These are phyloP conservation scores for Botrytis elliptica DNA, from an alignment of 2,329 filamentous ascomycete species.

Conservation along the genomic window DNA sequence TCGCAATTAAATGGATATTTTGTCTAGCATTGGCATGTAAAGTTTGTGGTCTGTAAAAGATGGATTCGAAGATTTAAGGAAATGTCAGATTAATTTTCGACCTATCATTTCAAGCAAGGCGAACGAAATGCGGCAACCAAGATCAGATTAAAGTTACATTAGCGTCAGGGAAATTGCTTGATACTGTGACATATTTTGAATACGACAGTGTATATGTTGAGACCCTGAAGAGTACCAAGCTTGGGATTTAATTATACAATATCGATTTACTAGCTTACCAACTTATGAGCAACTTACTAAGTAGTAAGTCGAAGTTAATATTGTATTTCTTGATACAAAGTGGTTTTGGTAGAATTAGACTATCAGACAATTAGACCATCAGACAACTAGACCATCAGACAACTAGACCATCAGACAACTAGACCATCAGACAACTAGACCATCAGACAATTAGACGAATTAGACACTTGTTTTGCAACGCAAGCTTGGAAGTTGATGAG, in stretches of 20 bases:
- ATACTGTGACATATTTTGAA: background rate
- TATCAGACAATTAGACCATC: background rate
- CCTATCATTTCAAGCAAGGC: constrained; percentile 22
- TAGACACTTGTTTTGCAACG: background rate
- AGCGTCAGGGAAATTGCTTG: constrained; percentile 9
- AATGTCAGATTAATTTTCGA: constrained; percentile 6
- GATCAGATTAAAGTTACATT: constrained; percentile 23
- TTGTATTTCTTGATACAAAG: background rate
- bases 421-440: background rate
- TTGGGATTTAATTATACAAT: background rate
- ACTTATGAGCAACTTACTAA: background rate
- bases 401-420: background rate
- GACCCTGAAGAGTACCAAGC: background rate
- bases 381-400: background rate
- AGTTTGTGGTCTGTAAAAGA: background rate
- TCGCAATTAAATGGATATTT: constrained; percentile 6
- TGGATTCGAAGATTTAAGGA: background rate
- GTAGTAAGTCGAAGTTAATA: background rate
- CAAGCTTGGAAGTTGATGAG: background rate
- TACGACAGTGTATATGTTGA: background rate
- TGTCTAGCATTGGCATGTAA: constrained; percentile 2
- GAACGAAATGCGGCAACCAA: constrained; percentile 12
- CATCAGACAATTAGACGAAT: background rate
- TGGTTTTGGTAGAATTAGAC: background rate
- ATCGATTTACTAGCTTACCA: background rate